Percentiles rank a stretch among this genome's conserved stretches.
phyloP scores from a whole-genome alignment of 2,329 filamentous ascomycete genomes.

The Gaeumannomyces tritici region DNA sequence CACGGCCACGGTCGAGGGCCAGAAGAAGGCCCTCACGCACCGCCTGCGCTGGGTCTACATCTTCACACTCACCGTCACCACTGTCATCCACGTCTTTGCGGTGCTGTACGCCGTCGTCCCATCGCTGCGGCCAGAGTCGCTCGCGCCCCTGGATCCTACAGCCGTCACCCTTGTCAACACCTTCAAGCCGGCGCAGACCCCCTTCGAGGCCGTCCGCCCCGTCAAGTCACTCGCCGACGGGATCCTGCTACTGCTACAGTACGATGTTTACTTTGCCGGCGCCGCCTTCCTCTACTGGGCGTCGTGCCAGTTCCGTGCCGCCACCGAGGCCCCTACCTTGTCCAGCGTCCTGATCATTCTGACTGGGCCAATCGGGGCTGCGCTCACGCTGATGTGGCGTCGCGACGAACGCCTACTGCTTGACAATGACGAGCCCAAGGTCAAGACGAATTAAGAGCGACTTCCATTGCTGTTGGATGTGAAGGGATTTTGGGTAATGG shows the following conservation, averaged over 20 bases:
- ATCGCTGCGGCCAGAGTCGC: not conserved
- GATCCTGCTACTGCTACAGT: not conserved
- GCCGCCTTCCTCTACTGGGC: not conserved
- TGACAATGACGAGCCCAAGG: not conserved
- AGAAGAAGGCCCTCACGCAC: not conserved
- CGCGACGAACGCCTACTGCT: conserved; percentile 1
- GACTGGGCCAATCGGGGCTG: not conserved
- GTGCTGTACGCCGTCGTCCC: conserved; percentile 1
- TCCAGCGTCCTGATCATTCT: conserved; percentile 1
- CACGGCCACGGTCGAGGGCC: not conserved
- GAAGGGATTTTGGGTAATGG: not conserved
- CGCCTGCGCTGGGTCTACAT: conserved; percentile 3
- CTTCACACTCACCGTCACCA: not conserved
- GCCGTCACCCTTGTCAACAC: not conserved
- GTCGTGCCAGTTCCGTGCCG: not conserved
- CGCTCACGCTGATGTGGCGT: conserved; percentile 1
- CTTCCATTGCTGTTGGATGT: not conserved
- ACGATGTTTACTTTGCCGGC: conserved; percentile 1
- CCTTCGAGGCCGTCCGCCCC: not conserved
- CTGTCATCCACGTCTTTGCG: not conserved
- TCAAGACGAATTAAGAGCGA: not conserved
- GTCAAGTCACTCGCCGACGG: not conserved
- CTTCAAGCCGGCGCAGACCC: not conserved
- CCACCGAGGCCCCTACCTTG: not conserved
- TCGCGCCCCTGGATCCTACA: not conserved